phyloP scores from a whole-genome alignment of 257 asterid species.

The Ilex asprella region DNA sequence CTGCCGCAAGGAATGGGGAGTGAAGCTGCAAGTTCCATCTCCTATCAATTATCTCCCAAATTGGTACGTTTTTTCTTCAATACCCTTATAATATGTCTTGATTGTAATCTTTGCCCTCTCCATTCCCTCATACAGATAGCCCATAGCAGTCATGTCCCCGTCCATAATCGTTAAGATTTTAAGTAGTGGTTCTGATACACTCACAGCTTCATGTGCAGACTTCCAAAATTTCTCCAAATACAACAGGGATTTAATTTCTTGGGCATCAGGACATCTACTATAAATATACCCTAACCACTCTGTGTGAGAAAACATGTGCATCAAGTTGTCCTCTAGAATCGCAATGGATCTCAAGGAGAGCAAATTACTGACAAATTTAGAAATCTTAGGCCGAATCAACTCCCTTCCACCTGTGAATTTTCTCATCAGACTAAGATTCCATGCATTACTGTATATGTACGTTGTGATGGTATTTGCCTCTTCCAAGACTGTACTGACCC shows the following conservation, averaged over 20 bases:
- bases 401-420: conserved; percentile 27
- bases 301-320: conserved; percentile 25
- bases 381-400: conserved; percentile 25
- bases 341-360: conserved; percentile 29
- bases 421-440: conserved; percentile 25
- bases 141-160: conserved; percentile 44
- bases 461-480: conserved; percentile 27
- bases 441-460: conserved; percentile 22
- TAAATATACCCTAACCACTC: conserved; percentile 29
- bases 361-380: conserved; percentile 20
- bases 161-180: conserved; percentile 34
- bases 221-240: conserved; percentile 29
- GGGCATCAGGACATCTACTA: conserved; percentile 19
- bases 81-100: conserved; percentile 30
- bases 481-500: conserved; percentile 36
- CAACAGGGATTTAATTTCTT: conserved; percentile 25
- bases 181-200: conserved; percentile 29
- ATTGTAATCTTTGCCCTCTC: conserved; percentile 32
- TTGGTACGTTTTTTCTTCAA: conserved; percentile 26
- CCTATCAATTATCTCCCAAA: conserved; percentile 34
- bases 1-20: conserved; percentile 33
- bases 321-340: conserved; percentile 28
- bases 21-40: conserved; percentile 38
- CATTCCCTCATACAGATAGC: conserved; percentile 35
- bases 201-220: conserved; percentile 30